Percentiles rank a stretch among this genome's conserved stretches.
phyloP scores from a whole-genome alignment of 306 rosid genomes.

The Leucaena leucocephala region DNA sequence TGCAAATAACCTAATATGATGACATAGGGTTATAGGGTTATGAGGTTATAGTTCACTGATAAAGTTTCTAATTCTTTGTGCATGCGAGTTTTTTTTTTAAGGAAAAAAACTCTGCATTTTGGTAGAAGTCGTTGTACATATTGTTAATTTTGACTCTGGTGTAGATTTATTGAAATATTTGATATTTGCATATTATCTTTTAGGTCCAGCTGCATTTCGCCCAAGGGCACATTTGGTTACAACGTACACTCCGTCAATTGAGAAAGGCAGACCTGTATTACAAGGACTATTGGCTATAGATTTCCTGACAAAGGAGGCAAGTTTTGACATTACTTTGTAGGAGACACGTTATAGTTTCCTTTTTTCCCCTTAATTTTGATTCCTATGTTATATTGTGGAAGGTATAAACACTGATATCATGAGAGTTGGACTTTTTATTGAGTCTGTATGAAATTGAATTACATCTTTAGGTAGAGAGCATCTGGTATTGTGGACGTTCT shows the following conservation, averaged over 20 bases:
- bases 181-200: conserved; percentile 41
- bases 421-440: conserved; percentile 23
- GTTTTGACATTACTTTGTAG: conserved; percentile 34
- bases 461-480: conserved; percentile 32
- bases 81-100: not conserved
- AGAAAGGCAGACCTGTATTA: conserved; percentile 95
- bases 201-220: conserved; percentile 99
- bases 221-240: conserved; percentile 89
- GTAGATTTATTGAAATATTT: conserved; percentile 27
- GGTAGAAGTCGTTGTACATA: conserved; percentile 23
- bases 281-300: conserved; percentile 98
- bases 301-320: conserved; percentile 89
- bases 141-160: conserved; percentile 12
- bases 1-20: conserved; percentile 23
- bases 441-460: conserved; percentile 28
- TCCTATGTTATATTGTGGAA: conserved; percentile 13
- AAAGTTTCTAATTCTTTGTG: not conserved
- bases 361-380: not conserved
- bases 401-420: conserved; percentile 1
- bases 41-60: conserved; percentile 9
- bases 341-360: conserved; percentile 12
- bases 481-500: conserved; percentile 12
- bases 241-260: conserved; percentile 77
- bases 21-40: not conserved
- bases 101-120: conserved; percentile 23